Evolutionary conservation across 2,329 filamentous ascomycete species (phyloP).

Genomic region (Purpureocillium takamizusanense): DNA sequence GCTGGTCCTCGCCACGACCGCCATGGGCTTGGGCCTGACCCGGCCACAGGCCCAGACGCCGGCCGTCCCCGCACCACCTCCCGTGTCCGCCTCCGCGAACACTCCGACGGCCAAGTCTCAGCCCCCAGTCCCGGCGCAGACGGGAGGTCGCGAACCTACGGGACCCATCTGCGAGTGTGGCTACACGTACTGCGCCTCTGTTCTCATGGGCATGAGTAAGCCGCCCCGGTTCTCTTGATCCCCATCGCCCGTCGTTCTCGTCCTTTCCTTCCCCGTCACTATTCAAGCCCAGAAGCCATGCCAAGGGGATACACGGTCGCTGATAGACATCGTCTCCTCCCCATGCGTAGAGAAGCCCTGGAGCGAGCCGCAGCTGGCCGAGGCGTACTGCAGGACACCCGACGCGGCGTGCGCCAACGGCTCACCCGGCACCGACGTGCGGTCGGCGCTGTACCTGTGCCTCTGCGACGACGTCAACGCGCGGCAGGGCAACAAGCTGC

Average conservation of each 20-base stretch:
- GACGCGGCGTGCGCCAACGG: conserved; percentile 22
- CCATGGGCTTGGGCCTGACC: conserved; percentile 13
- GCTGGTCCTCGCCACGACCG: conserved; percentile 3
- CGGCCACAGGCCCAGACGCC: not conserved
- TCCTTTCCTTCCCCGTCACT: no score
- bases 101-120: conserved; percentile 3
- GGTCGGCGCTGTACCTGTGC: conserved; percentile 27
- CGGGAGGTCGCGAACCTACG: conserved; percentile 11
- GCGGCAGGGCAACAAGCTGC: conserved; percentile 21
- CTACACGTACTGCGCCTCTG: conserved; percentile 31
- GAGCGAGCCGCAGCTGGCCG: conserved; percentile 20
- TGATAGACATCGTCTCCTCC: no score
- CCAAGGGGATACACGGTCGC: no score
- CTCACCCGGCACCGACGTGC: conserved; percentile 19
- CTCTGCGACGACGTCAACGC: conserved; percentile 24
- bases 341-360: conserved; percentile 21
- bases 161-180: conserved; percentile 29
- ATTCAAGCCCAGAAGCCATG: no score
- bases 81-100: not conserved
- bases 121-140: conserved; percentile 5
- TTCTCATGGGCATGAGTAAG: conserved; percentile 27
- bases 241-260: not conserved
- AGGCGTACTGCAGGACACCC: conserved; percentile 28
- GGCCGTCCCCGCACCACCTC: not conserved
- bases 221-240: not conserved